phyloP scores from a whole-genome alignment of 2,329 filamentous ascomycete genomes.

The Scedosporium boydii region DNA sequence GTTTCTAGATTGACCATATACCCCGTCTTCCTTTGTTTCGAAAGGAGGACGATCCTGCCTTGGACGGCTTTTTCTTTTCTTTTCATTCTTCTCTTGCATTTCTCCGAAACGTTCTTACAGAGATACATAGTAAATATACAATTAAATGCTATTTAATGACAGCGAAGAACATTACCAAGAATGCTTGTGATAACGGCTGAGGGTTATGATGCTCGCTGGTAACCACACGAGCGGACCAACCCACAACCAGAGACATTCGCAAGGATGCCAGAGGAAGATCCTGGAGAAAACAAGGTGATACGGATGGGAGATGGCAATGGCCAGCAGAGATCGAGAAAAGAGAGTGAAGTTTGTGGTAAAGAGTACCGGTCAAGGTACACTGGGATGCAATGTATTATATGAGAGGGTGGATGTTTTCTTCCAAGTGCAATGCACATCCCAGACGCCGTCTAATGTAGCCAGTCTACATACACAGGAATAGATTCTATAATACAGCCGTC shows the following conservation, averaged over 20 bases:
- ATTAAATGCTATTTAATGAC: no score
- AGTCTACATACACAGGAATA: slow-evolving; percentile 30
- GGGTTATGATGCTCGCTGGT: no score
- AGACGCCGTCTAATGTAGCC: slow-evolving; percentile 34
- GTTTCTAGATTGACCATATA: neutral
- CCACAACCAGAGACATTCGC: no score
- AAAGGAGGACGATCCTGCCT: neutral
- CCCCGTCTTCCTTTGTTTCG: neutral
- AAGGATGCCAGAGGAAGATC: no score
- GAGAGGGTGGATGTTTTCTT: neutral
- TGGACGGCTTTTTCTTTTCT: neutral
- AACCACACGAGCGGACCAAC: no score
- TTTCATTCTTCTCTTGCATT: neutral
- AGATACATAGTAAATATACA: no score
- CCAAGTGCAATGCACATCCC: slow-evolving; percentile 21
- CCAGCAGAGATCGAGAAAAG: no score
- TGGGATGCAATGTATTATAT: neutral
- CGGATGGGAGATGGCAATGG: no score
- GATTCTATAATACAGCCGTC: slow-evolving; percentile 21
- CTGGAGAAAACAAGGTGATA: no score
- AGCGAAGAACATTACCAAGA: no score
- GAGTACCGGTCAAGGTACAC: neutral
- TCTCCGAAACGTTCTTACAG: no score
- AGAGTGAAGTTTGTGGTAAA: neutral
- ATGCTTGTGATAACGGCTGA: no score